A percentile compares a stretch with the other conserved stretches of the same genome.
phyloP scores from a whole-genome alignment of 495 filamentous ascomycete species.

The Hyaloscypha bicolor region DNA sequence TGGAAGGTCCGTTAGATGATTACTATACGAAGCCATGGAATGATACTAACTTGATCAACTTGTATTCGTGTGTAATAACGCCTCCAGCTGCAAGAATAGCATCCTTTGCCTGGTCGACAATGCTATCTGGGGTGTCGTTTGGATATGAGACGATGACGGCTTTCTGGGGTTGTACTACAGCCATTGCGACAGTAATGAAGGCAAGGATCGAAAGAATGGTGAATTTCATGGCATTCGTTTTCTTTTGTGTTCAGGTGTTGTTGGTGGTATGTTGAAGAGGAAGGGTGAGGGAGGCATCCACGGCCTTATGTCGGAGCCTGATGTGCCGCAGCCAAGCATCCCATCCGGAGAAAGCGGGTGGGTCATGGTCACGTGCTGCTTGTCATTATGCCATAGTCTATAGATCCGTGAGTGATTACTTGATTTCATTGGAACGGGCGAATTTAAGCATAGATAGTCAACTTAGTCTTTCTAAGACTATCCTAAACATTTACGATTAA shows the following conservation, averaged over 20 bases:
- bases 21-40: neutral
- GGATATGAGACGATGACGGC: slow-evolving; percentile 80
- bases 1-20: slow-evolving; percentile 35
- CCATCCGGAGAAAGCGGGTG: neutral
- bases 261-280: neutral
- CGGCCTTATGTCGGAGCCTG: neutral
- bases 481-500: neutral
- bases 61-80: slow-evolving; percentile 57
- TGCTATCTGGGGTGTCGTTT: slow-evolving; percentile 66
- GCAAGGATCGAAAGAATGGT: slow-evolving; percentile 52
- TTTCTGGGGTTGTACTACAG: slow-evolving; percentile 61
- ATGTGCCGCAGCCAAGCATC: neutral
- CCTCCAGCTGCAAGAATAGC: slow-evolving; percentile 69
- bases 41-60: slow-evolving; percentile 54
- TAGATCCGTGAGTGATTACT: neutral
- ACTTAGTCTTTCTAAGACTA: neutral
- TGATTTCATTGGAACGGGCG: neutral
- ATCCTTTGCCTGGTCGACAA: slow-evolving; percentile 70
- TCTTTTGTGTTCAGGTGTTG: neutral
- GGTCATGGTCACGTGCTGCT: neutral
- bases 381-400: neutral
- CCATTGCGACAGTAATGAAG: slow-evolving; percentile 55
- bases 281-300: neutral
- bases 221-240: slow-evolving; percentile 6
- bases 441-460: neutral